Evolutionary conservation across 2,329 filamentous ascomycete species (phyloP), one percentile per base, ranked within the genome.

Genomic region (Harringtonia aguacate): DNA sequence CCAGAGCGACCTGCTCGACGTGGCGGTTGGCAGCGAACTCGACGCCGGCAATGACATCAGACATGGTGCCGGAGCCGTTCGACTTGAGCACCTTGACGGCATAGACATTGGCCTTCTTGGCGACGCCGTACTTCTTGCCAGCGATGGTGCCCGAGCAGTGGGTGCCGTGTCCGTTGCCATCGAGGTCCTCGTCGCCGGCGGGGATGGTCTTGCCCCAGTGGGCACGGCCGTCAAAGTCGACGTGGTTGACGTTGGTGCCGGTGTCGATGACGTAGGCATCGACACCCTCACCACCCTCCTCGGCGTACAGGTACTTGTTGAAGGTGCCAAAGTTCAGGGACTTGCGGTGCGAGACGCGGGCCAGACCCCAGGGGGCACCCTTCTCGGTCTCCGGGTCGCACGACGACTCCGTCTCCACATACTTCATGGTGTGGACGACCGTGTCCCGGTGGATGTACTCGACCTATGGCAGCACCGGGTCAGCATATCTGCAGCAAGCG

Each of bases 231-330:
- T 94, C 90, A 53, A 98, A 98, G 69, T 98, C 92, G 55, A 94
- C 88, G 71, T 98, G 92, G 39, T 90, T 78, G 54, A 73, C 66
- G 73, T 95, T 95, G 75, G 86, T 94, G 59, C 92, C 94, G 45
- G 92, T 98, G 70, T 98, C 92, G 59, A 98, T 95, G 53, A 98
- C 85, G 61, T 98, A 98, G 60, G 92, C 92, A 67, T 98, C 92
- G 55, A 98, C 92, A 63, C 92, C 94, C 73, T 97, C 89, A 63
- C 92, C 92, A 61, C 85, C 90, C 44, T 94, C 84, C 45, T 77
- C 74, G 46, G 88, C 77, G 65, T 92, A 98, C 31, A 97, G 77
- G 73, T 98, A 98, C 73, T 97, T 95, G 79, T 95, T 97, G 72
- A 92, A 97, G 64, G 79, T 89, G 56, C 85, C 83, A 62, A 98